Evolutionary conservation across 805 yeast species (phyloP), one percentile per base, ranked within the genome.

Genomic region (Yarrowia bubula): DNA sequence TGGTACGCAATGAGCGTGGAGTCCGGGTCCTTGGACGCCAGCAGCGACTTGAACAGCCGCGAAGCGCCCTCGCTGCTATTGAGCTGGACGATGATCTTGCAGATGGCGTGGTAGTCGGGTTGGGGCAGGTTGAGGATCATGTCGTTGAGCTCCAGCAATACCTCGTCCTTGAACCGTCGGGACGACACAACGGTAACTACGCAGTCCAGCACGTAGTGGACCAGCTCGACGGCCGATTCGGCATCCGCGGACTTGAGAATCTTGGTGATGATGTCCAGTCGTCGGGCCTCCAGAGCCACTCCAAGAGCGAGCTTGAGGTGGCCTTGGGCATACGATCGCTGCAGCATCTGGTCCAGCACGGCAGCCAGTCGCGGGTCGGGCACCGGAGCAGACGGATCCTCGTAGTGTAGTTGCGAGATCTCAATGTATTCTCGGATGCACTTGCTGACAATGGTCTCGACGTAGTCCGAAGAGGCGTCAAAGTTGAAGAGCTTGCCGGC

Each of bases 361-460:
- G 77, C 76, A 17, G 82, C 78, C 69, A 95, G 83, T 70, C 85
- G 86, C 4, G 83, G 75, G 71, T 90, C 92, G 5, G 64, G 64
- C 33, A 43, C 39, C n/a, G 43, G 41, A 4, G 65, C 65, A 31
- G 72, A 68, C 3, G 72, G 67, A 22, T 70, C 68, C 62, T 80
- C 84, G 69, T 77, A 80, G 42, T 74, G 76, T 15, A 76, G 73
- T 71, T 86, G 89, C 1, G 96, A 84, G 67, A 83, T 80, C 46
- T 79, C 76, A 68, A 89, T 89, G 76, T 95, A 95, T 69, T 84
- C 84, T 72, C 89, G 91, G 75, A 95, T 89, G 76, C 98, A 91
- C 75, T 92, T 90, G 31, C 97, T 89, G 32, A 95, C 95, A 71
- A 95, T 89, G 3, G 98, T 93, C 77, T 95, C 96, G 67, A 88